Evolutionary conservation across 371 early-diverging fungal species (phyloP), one percentile per base, ranked within the genome.

Genomic region (Mucor plumbeus): DNA sequence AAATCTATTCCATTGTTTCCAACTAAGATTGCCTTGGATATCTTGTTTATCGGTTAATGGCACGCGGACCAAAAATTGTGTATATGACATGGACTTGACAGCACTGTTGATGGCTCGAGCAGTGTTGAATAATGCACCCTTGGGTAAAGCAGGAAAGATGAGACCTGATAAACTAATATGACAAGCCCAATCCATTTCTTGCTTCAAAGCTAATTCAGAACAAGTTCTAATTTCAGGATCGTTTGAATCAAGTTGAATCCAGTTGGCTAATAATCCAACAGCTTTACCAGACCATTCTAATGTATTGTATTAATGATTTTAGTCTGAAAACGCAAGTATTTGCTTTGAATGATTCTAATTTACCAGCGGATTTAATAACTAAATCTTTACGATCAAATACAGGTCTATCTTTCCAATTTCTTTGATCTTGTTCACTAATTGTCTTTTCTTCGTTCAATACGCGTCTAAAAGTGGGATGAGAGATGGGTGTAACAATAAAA

Each of bases 181-280:
- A 13, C 88, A 74, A 0, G 87, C 88, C 92, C 92, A 94, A 6
- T 87, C 83, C 19, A 89, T 67, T 71, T 93, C 90, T 72, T 90
- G 93, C 39, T 81, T 83, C 50, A 93, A 70, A 7, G 87, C 88
- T 56, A 84, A 53, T 73, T 92, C 91, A 1, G 91, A 88, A 57
- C 86, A 85, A 35, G 79, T 69, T 13, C 88, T 81, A 3, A 85
- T 68, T n/a, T 69, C 64, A 8, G 66, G 53, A 63, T 88, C 82
- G 0, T 72, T 11, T 0, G 89, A 85, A 63, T 91, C 91, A 36
- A 91, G 73, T 35, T 88, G 80, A 36, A 85, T 74, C 88, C 91
- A 90, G 11, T 81, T 71, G 5, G 92, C 77, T 14, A 90, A 63
- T 38, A 75, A 73, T 0, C 91, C 93, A 26, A 90, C 83, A 13